These are phyloP conservation scores for Hypoxylon intermedium DNA, from an alignment of 495 filamentous ascomycete genomes.

Conservation along the genomic window DNA sequence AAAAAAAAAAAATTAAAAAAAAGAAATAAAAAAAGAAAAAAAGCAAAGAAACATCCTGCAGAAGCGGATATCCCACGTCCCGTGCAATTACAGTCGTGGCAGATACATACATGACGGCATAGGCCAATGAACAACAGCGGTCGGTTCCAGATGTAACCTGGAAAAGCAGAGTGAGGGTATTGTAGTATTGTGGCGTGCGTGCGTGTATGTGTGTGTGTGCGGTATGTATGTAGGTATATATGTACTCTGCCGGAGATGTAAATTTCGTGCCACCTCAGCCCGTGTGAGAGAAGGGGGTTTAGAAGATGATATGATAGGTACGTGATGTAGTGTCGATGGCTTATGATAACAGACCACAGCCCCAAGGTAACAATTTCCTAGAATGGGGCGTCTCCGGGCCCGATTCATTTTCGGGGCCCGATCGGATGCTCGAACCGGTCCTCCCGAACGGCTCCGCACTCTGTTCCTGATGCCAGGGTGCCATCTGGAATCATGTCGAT, in stretches of 20 bases:
- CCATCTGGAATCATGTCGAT: background rate
- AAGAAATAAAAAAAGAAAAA: background rate
- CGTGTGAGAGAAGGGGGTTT: background rate
- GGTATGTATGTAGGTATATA: no score
- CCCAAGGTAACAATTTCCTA: slow-evolving; percentile 5
- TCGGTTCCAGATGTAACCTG: background rate
- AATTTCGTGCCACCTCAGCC: background rate
- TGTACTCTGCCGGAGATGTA: slow-evolving; percentile 1
- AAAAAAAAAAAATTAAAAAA: no score
- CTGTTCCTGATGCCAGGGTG: background rate
- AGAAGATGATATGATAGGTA: background rate
- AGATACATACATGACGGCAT: background rate
- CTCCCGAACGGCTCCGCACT: slow-evolving; percentile 32
- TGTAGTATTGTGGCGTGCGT: background rate
- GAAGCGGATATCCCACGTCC: background rate
- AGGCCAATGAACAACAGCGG: background rate
- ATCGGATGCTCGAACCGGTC: slow-evolving; percentile 33
- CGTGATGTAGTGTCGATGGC: background rate
- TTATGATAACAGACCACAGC: background rate
- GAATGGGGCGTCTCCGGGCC: slow-evolving; percentile 30
- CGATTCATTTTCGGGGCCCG: slow-evolving; percentile 38
- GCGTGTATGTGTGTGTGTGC: background rate
- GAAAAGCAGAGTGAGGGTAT: background rate
- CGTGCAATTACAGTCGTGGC: background rate
- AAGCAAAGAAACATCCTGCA: background rate